A percentile compares a stretch with the other conserved stretches of the same genome.
Conservation (phyloP, 148 eudicot genomes). For the Vaccinium darrowii region DNA sequence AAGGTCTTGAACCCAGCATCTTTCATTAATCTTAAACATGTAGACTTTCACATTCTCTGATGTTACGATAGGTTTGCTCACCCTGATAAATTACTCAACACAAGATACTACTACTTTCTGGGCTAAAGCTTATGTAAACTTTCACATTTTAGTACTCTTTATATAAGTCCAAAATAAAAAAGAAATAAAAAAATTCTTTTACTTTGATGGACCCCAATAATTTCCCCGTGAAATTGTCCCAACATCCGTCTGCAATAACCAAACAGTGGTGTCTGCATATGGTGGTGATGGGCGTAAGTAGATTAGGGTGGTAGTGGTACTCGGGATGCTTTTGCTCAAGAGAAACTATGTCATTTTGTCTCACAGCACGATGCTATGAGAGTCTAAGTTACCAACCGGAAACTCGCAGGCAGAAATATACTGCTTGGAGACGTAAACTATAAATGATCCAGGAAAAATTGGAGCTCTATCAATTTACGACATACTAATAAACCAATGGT, state of each 20-base stretch:
- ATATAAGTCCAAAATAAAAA: too few species aligned
- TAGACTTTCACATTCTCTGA: background rate
- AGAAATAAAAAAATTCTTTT: too few species aligned
- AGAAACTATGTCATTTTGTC: background rate
- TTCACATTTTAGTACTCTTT: too few species aligned
- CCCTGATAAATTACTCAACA: too few species aligned
- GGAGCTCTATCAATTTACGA: background rate
- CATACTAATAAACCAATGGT: too few species aligned
- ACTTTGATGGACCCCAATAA: background rate
- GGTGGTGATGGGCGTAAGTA: background rate
- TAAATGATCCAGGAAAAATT: background rate
- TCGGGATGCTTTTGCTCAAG: background rate
- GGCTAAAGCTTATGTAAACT: background rate
- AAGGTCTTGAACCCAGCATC: conserved; percentile 4
- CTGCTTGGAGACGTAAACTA: background rate
- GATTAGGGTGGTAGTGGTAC: background rate
- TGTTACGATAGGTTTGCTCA: background rate
- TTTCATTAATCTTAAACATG: background rate
- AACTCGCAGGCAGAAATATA: background rate
- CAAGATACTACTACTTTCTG: background rate
- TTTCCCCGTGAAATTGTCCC: background rate
- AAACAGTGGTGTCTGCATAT: background rate
- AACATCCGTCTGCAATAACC: background rate
- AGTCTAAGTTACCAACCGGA: background rate
- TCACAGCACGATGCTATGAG: background rate